Evolutionary conservation across 257 asterid species (phyloP).

Genomic region (Nicotiana otophora): DNA sequence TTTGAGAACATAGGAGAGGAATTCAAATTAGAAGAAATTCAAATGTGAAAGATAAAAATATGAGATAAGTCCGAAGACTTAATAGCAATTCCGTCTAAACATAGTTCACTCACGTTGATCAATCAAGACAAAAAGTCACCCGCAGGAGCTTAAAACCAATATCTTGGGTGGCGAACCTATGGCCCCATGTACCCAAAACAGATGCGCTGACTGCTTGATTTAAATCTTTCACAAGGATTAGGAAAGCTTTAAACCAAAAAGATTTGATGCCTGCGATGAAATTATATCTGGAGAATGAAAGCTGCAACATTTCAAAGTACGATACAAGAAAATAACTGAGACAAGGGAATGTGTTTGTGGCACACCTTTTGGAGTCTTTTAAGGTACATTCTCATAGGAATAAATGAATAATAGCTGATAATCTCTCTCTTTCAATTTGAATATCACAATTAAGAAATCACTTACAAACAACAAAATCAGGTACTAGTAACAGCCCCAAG

Average conservation of each 20-base stretch:
- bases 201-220: too few species aligned
- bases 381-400: background rate
- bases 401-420: background rate
- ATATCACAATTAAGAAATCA: background rate
- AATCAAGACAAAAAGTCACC: too few species aligned
- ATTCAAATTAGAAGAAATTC: too few species aligned
- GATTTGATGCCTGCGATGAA: background rate
- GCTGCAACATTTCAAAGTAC: background rate
- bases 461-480: background rate
- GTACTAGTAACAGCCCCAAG: background rate
- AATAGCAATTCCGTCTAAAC: too few species aligned
- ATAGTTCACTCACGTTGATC: too few species aligned
- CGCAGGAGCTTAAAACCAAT: too few species aligned
- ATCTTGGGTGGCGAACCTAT: too few species aligned
- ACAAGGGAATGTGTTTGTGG: background rate
- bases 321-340: background rate
- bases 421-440: background rate
- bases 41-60: too few species aligned
- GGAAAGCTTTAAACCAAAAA: background rate
- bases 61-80: too few species aligned
- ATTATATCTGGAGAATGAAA: background rate
- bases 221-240: background rate
- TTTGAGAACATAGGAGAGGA: too few species aligned
- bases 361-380: background rate
- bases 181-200: too few species aligned